Conservation (phyloP, 257 asterid species). For the Craterostigma plantagineum region DNA sequence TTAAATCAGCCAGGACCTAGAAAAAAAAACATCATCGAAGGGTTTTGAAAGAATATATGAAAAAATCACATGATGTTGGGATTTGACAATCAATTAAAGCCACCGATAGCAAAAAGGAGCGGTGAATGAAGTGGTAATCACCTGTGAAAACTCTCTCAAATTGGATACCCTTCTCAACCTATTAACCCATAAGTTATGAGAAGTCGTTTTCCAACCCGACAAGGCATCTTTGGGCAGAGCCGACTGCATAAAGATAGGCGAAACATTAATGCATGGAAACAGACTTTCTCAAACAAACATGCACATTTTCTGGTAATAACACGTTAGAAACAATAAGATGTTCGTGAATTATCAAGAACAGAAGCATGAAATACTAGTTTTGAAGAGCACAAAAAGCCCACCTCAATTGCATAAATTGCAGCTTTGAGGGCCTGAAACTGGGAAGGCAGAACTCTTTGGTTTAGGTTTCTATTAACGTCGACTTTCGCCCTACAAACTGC, state of each 20-base stretch:
- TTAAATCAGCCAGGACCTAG: conserved; percentile 85
- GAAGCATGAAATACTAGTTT: no score
- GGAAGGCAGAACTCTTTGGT: conserved; percentile 34
- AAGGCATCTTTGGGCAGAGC: conserved; percentile 77
- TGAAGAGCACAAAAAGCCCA: conserved; percentile 11
- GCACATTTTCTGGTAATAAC: not conserved
- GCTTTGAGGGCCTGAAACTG: conserved; percentile 94
- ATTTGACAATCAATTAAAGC: no score
- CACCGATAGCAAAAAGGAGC: no score
- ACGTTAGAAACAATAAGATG: no score
- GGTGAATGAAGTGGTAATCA: conserved; percentile 18
- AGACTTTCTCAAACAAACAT: not conserved
- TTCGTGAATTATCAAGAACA: no score
- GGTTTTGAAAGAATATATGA: conserved; percentile 8
- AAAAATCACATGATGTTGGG: not conserved
- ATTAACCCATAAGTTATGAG: conserved; percentile 87
- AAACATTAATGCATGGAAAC: conserved; percentile 2
- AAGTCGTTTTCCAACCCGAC: conserved; percentile 60
- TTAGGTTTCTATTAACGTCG: conserved; percentile 25
- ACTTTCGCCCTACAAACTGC: conserved; percentile 51
- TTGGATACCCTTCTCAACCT: conserved; percentile 77
- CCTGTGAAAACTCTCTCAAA: conserved; percentile 76
- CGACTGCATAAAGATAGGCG: conserved; percentile 33
- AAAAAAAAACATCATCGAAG: conserved; percentile 7
- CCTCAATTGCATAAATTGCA: conserved; percentile 91